Evolutionary conservation across 805 yeast species (phyloP).

Genomic region (Starmerella geochares): DNA sequence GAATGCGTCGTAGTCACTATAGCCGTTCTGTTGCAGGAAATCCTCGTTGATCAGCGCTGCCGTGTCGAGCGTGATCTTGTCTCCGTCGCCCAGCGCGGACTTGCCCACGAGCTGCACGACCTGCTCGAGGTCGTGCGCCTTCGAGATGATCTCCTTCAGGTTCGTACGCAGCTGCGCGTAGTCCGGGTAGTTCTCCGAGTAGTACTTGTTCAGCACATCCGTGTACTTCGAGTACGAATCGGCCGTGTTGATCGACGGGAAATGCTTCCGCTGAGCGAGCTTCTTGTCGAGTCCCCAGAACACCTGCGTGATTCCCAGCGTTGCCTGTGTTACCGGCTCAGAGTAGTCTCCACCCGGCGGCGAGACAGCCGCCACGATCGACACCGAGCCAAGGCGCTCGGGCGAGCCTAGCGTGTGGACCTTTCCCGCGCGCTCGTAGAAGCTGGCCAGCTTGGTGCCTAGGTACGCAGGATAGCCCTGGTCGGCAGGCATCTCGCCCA

Average conservation of each 20-base stretch:
- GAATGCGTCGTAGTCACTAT: constrained; percentile 95
- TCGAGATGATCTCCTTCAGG: constrained; percentile 86
- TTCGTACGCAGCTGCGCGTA: constrained; percentile 83
- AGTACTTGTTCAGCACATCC: constrained; percentile 70
- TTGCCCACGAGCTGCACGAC: constrained; percentile 99
- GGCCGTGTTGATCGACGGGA: constrained; percentile 95
- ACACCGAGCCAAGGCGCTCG: constrained; percentile 90
- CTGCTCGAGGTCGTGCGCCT: constrained; percentile 97
- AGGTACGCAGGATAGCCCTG: constrained; percentile 99
- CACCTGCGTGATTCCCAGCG: constrained; percentile 98
- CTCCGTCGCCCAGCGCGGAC: constrained; percentile 91
- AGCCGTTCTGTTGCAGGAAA: constrained; percentile 98
- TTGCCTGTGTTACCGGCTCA: constrained; percentile 97
- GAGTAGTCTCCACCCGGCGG: constrained; percentile 99
- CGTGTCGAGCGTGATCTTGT: constrained; percentile 92
- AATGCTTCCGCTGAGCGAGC: constrained; percentile 98
- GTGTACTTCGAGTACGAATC: constrained; percentile 96
- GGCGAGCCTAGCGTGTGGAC: constrained; percentile 94
- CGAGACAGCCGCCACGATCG: constrained; percentile 99
- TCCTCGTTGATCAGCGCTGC: constrained; percentile 89
- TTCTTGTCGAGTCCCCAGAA: constrained; percentile 99
- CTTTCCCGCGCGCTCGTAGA: constrained; percentile 99
- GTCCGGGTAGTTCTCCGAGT: constrained; percentile 78
- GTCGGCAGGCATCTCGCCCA: constrained; percentile 99
- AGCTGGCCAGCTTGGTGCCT: constrained; percentile 97